phyloP scores from a whole-genome alignment of 2,329 filamentous ascomycete genomes.

The Lasiodiplodia gonubiensis region DNA sequence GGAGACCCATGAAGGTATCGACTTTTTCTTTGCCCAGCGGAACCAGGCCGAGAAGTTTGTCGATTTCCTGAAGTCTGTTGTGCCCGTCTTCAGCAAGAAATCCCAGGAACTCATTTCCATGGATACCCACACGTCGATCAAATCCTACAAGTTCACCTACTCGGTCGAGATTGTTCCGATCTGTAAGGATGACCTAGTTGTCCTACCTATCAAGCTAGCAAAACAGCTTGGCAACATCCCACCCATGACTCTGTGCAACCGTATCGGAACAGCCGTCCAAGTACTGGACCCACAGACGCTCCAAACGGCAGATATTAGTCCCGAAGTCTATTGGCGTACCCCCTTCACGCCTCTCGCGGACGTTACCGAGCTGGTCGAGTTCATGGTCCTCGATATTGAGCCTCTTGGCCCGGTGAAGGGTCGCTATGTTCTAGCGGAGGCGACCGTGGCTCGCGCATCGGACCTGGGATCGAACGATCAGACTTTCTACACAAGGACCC shows the following conservation, averaged over 20 bases:
- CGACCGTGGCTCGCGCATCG: conserved; percentile 82
- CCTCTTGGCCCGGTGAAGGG: conserved; percentile 75
- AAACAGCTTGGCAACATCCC: conserved; percentile 87
- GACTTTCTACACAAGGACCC: conserved; percentile 88
- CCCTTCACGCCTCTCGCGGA: conserved; percentile 87
- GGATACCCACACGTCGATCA: conserved; percentile 87
- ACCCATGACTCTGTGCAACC: conserved; percentile 83
- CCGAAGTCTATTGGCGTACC: conserved; percentile 85
- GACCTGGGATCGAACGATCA: conserved; percentile 86
- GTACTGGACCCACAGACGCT: conserved; percentile 89
- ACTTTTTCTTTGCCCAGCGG: conserved; percentile 89
- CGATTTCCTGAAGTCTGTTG: conserved; percentile 84
- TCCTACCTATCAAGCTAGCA: conserved; percentile 85
- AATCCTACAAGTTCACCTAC: conserved; percentile 93
- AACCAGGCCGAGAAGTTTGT: conserved; percentile 94
- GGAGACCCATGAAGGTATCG: conserved; percentile 91
- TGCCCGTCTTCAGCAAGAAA: conserved; percentile 79
- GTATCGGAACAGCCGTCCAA: conserved; percentile 87
- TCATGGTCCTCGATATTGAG: conserved; percentile 94
- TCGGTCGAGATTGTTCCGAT: conserved; percentile 90
- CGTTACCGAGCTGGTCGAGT: conserved; percentile 84
- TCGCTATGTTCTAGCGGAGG: conserved; percentile 83
- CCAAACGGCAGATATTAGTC: conserved; percentile 84
- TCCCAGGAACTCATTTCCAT: conserved; percentile 93
- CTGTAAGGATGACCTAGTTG: conserved; percentile 97